Conservation (phyloP, 2,329 filamentous ascomycete genomes). For the Knoxdaviesia proteae region DNA sequence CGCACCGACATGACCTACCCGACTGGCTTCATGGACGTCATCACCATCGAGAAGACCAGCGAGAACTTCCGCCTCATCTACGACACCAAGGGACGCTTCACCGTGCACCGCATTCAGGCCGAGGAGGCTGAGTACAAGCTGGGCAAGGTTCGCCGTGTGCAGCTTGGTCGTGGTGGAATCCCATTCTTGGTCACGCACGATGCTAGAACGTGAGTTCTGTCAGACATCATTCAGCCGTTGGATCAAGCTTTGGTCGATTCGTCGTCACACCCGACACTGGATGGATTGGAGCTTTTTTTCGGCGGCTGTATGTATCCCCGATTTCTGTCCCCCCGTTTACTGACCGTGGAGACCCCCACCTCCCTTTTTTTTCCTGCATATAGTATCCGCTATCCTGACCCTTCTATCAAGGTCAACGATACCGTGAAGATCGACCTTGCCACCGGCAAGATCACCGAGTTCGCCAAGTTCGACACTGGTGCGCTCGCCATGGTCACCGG, state of each 20-base stretch:
- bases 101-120: conserved; percentile 94
- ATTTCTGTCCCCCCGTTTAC: conserved; percentile 11
- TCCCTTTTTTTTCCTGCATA: conserved; percentile 3
- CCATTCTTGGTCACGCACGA: conserved; percentile 99
- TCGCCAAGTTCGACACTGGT: conserved; percentile 97
- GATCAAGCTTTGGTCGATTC: conserved; percentile 88
- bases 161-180: conserved; percentile 98
- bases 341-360: conserved; percentile 12
- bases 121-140: conserved; percentile 99
- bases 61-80: conserved; percentile 99
- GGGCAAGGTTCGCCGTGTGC: conserved; percentile 98
- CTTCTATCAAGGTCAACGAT: conserved; percentile 98
- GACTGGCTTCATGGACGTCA: conserved; percentile 98
- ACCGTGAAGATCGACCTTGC: conserved; percentile 97
- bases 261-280: conserved; percentile 8
- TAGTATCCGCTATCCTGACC: conserved; percentile 99
- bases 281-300: conserved; percentile 17
- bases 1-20: conserved; percentile 97
- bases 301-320: conserved; percentile 31
- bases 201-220: conserved; percentile 99
- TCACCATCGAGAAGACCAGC: conserved; percentile 98
- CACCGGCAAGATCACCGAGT: conserved; percentile 96
- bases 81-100: conserved; percentile 99
- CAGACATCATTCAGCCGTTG: conserved; percentile 99
- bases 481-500: conserved; percentile 96